A percentile compares a stretch with the other conserved stretches of the same genome.
Conservation (phyloP, 257 asterid species). For the Nicotiana knightiana region DNA sequence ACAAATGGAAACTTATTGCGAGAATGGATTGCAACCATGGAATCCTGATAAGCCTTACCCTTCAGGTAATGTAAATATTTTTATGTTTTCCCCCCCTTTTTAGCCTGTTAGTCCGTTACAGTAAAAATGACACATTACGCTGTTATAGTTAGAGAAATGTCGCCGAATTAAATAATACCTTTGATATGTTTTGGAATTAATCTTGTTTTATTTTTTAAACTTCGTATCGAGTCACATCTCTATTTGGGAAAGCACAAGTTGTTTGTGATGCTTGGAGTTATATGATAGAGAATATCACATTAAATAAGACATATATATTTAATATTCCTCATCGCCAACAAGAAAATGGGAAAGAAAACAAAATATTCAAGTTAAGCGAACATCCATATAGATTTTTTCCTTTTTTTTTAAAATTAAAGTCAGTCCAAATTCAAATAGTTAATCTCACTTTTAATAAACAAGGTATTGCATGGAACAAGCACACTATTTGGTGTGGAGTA, state of each 20-base stretch:
- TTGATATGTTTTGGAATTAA: too few species aligned
- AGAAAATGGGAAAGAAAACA: background rate
- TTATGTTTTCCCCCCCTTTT: background rate
- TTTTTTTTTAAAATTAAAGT: background rate
- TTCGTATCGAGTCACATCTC: too few species aligned
- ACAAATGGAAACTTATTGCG: slow-evolving; percentile 88
- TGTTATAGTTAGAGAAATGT: too few species aligned
- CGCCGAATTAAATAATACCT: too few species aligned
- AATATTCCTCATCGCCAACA: background rate
- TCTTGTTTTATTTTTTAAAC: too few species aligned
- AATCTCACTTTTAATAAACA: background rate
- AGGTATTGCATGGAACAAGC: too few species aligned
- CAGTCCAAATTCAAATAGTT: background rate
- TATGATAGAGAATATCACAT: background rate
- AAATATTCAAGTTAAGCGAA: background rate
- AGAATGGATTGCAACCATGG: slow-evolving; percentile 84
- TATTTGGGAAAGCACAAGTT: background rate
- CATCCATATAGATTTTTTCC: background rate
- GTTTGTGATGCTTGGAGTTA: background rate
- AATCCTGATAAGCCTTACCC: slow-evolving; percentile 62
- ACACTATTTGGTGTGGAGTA: too few species aligned
- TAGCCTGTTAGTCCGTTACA: too few species aligned
- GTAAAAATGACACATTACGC: too few species aligned
- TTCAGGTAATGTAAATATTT: slow-evolving; percentile 40
- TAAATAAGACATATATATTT: background rate